Percentiles rank a stretch among this genome's conserved stretches.
Conservation (phyloP, 2,329 filamentous ascomycete genomes). For the Neurospora sp. region DNA sequence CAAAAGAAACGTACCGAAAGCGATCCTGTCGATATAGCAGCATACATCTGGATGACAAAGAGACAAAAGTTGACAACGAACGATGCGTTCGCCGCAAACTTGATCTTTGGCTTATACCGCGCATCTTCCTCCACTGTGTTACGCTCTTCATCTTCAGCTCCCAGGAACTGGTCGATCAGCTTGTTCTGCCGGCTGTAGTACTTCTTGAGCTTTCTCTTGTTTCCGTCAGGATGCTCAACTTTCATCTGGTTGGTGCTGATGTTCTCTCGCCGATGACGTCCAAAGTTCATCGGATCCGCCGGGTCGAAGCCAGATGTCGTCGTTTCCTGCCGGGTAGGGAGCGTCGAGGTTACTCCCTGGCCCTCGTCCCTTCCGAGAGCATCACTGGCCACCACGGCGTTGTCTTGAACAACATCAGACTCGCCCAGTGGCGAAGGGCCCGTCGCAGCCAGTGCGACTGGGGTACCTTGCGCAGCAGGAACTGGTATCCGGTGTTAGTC, state of each 20-base stretch:
- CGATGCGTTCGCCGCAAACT: conserved; percentile 42
- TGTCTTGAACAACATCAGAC: conserved; percentile 6
- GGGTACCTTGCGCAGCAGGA: conserved; percentile 6
- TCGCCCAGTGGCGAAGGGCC: not conserved
- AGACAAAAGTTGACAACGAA: conserved; percentile 43
- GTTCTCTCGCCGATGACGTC: conserved; percentile 30
- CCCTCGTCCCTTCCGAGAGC: not conserved
- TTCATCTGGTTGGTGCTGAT: conserved; percentile 36
- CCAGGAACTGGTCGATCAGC: conserved; percentile 42
- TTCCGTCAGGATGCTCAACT: conserved; percentile 34
- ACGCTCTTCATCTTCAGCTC: conserved; percentile 45
- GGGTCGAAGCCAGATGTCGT: conserved; percentile 12
- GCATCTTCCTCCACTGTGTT: conserved; percentile 39
- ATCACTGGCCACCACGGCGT: not conserved
- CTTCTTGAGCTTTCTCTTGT: conserved; percentile 33
- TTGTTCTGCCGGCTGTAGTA: conserved; percentile 39
- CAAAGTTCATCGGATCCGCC: conserved; percentile 30
- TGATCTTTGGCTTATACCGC: conserved; percentile 40
- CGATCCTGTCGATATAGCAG: conserved; percentile 47
- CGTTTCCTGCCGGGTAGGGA: conserved; percentile 5
- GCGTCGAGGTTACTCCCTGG: not conserved
- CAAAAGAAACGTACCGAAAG: conserved; percentile 30
- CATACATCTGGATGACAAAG: conserved; percentile 50
- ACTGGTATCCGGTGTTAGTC: conserved; percentile 4
- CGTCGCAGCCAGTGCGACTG: conserved; percentile 4